Conservation (phyloP, 2,329 filamentous ascomycete species). For the Colletotrichum phormii region DNA sequence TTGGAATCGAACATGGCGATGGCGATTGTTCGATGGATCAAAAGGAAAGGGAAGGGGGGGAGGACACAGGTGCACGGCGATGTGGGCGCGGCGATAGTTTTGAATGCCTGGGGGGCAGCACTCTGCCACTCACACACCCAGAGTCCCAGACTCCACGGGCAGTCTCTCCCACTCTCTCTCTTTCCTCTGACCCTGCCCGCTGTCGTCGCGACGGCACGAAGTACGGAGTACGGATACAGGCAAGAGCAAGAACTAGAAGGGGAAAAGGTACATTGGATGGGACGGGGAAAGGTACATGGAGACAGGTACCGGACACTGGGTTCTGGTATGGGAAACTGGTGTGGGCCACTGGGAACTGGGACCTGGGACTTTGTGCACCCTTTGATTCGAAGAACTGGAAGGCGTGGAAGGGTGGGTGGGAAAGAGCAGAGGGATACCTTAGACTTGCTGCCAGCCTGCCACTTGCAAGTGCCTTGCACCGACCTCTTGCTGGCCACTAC, state of each 20-base stretch:
- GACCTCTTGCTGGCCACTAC: background rate
- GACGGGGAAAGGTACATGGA: constrained; percentile 1
- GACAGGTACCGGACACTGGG: background rate
- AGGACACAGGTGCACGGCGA: constrained; percentile 43
- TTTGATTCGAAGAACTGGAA: no score
- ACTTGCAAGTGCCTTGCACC: background rate
- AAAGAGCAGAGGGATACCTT: background rate
- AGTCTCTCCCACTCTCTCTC: background rate
- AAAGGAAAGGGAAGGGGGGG: constrained; percentile 49
- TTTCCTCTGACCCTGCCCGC: background rate
- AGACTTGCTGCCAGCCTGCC: background rate
- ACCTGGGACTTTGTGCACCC: no score
- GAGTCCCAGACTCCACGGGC: no score
- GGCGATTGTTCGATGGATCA: constrained; percentile 60
- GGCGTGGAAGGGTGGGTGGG: background rate
- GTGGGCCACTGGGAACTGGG: background rate
- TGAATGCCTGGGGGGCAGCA: constrained; percentile 42
- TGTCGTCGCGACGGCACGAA: background rate
- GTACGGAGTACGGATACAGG: background rate
- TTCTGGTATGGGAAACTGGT: background rate
- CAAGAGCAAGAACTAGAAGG: background rate
- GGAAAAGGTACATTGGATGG: background rate
- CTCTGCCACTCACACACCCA: background rate
- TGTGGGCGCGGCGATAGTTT: constrained; percentile 48
- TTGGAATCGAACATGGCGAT: constrained; percentile 66